These are phyloP conservation scores for Macadamia integrifolia DNA, from an alignment of 164 flowering plant species.

Conservation along the genomic window DNA sequence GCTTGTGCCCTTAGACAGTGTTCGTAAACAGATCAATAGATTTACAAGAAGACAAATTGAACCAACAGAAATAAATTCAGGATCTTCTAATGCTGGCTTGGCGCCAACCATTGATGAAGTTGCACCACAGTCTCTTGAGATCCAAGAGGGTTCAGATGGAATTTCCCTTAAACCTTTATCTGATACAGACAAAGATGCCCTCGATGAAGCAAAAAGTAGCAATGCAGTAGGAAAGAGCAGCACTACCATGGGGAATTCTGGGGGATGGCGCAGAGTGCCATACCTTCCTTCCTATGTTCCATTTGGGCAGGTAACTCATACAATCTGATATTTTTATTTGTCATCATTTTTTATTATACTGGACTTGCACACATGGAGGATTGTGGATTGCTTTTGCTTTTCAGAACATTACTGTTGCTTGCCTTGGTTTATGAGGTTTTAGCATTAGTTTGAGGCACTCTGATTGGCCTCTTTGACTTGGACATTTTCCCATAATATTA, in stretches of 20 bases:
- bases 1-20: constrained; percentile 80
- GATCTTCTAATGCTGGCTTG: constrained; percentile 23
- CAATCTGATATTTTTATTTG: neutral
- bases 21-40: constrained; percentile 46
- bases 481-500: too few relatives aligned
- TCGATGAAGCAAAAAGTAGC: constrained; percentile 27
- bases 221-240: constrained; percentile 29
- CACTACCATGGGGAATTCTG: constrained; percentile 21
- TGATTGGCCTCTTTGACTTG: too few relatives aligned
- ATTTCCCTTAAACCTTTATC: constrained; percentile 77
- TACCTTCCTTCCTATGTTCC: constrained; percentile 92
- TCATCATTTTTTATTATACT: neutral
- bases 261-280: constrained; percentile 74
- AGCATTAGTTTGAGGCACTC: too few relatives aligned
- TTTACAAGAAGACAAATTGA: constrained; percentile 39
- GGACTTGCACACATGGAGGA: neutral
- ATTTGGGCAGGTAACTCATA: constrained; percentile 73
- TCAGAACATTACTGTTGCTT: too few relatives aligned
- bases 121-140: constrained; percentile 80
- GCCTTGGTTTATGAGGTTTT: too few relatives aligned
- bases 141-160: constrained; percentile 84
- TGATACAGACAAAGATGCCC: constrained; percentile 28
- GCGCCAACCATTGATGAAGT: constrained; percentile 44
- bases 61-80: constrained; percentile 30
- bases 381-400: too few relatives aligned